A percentile compares a stretch with the other conserved stretches of the same genome.
Evolutionary conservation across 805 yeast genomes (phyloP).

Genomic region (Kuraishia hungarica): DNA sequence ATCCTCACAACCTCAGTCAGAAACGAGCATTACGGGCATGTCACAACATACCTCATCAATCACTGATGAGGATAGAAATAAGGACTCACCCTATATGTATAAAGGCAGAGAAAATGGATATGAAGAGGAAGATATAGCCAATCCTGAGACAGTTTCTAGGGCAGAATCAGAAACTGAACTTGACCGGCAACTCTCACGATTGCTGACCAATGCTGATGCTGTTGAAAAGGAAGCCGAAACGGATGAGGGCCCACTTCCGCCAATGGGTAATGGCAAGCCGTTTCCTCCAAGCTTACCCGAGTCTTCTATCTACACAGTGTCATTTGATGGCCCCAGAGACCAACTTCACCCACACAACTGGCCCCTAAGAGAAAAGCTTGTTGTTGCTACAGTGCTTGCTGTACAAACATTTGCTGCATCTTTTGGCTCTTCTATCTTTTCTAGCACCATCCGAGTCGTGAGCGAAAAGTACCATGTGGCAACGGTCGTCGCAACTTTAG

Average conservation of each 20-base stretch:
- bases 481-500: conserved; percentile 60
- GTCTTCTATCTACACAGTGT: conserved; percentile 50
- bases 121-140: not conserved
- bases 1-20: not conserved
- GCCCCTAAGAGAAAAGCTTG: conserved; percentile 38
- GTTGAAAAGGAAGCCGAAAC: conserved; percentile 11
- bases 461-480: conserved; percentile 50
- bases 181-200: conserved; percentile 25
- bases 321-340: conserved; percentile 72
- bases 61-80: not conserved
- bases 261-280: conserved; percentile 61
- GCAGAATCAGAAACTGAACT: not conserved
- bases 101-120: not conserved
- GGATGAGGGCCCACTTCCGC: conserved; percentile 30
- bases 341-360: conserved; percentile 79
- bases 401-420: conserved; percentile 41
- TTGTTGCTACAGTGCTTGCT: conserved; percentile 38
- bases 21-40: not conserved
- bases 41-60: not conserved
- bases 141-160: not conserved
- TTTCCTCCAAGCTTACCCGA: conserved; percentile 57
- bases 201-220: conserved; percentile 29
- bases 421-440: conserved; percentile 79
- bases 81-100: not conserved
- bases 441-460: conserved; percentile 47